These are phyloP conservation scores for Cordyceps cicadae DNA, from an alignment of 2,329 filamentous ascomycete genomes.

Conservation along the genomic window DNA sequence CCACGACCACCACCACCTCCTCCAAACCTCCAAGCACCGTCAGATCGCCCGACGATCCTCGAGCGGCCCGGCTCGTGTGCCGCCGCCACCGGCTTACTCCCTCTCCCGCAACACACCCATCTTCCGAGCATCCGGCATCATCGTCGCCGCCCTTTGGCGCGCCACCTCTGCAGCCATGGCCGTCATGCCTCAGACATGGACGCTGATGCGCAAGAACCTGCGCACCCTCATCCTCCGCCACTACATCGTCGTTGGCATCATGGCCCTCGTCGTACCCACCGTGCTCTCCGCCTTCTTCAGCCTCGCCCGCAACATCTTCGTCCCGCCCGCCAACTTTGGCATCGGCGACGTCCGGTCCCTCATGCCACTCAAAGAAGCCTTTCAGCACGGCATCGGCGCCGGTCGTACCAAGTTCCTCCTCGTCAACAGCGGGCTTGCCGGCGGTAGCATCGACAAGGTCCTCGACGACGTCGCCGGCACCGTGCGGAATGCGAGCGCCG, in stretches of 20 bases:
- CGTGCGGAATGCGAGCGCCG: constrained; percentile 44
- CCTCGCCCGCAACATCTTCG: constrained; percentile 75
- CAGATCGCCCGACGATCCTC: neutral
- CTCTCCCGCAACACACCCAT: neutral
- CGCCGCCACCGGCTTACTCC: neutral
- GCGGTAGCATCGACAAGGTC: constrained; percentile 63
- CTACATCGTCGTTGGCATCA: constrained; percentile 40
- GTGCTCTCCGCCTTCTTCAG: constrained; percentile 51
- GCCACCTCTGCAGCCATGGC: constrained; percentile 31
- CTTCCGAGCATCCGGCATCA: neutral
- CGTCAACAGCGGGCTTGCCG: constrained; percentile 63
- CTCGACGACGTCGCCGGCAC: constrained; percentile 54
- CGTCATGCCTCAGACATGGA: constrained; percentile 50
- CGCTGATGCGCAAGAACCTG: constrained; percentile 54
- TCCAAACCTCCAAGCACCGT: neutral
- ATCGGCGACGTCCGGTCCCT: constrained; percentile 56
- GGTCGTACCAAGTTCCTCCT: constrained; percentile 66
- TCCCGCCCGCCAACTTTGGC: constrained; percentile 67
- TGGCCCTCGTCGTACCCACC: constrained; percentile 52
- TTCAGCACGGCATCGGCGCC: constrained; percentile 43
- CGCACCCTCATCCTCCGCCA: constrained; percentile 50
- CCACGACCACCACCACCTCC: neutral
- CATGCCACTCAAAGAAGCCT: constrained; percentile 55
- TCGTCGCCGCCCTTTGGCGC: neutral
- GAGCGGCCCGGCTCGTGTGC: neutral